Evolutionary conservation across 2,329 filamentous ascomycete genomes (phyloP).

Genomic region (Alternaria incomplexa): DNA sequence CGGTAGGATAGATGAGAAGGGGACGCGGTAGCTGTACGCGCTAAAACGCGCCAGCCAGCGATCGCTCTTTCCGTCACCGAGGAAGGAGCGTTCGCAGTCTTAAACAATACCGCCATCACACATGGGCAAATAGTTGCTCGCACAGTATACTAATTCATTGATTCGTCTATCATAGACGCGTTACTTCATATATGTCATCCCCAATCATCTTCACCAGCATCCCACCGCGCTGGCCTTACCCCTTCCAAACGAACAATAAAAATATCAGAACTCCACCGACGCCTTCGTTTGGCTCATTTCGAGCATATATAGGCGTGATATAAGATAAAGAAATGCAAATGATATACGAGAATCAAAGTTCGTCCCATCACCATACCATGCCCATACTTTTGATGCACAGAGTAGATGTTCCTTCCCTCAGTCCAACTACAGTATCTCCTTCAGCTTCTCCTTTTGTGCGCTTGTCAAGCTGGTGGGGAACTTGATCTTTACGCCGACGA

Average conservation of each 20-base stretch:
- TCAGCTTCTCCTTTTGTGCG: conserved; percentile 80
- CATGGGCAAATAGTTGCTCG: neutral
- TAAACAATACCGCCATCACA: rapidly evolving
- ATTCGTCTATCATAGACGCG: conserved; percentile 16
- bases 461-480: conserved; percentile 81
- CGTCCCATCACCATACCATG: neutral
- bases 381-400: neutral
- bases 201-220: conserved; percentile 1
- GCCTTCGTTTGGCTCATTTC: conserved; percentile 20
- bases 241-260: neutral
- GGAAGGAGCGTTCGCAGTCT: neutral
- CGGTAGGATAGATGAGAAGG: neutral
- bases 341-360: conserved; percentile 4
- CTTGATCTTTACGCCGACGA: conserved; percentile 90
- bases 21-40: neutral
- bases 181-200: conserved; percentile 8
- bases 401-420: neutral
- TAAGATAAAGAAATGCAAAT: neutral
- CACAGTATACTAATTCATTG: neutral
- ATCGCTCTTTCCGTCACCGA: neutral
- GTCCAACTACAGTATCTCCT: conserved; percentile 69
- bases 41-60: neutral
- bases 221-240: neutral
- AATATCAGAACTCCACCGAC: conserved; percentile 21
- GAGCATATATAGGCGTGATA: neutral